Conservation (phyloP, 202 grass and related monocot species). For the Schoenoplectus tabernaemontani region DNA sequence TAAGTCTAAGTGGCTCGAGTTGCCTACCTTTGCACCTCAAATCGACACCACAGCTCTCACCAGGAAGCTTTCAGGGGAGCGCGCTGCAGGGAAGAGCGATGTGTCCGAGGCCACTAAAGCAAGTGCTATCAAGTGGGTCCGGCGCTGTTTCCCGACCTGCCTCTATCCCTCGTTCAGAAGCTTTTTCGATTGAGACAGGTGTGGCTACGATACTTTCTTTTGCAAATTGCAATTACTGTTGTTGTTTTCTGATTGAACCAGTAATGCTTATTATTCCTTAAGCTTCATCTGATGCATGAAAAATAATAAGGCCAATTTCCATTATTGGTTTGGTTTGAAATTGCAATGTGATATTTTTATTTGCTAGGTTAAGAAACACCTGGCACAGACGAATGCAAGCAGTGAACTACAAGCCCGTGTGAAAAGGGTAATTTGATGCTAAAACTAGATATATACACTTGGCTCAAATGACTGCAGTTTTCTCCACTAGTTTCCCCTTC, state of each 20-base stretch:
- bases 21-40: slow-evolving; percentile 50
- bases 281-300: background rate
- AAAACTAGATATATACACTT: background rate
- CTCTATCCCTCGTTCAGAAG: slow-evolving; percentile 57
- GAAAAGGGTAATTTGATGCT: slow-evolving; percentile 46
- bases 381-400: slow-evolving; percentile 10
- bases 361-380: slow-evolving; percentile 61
- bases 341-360: slow-evolving; percentile 1
- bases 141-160: slow-evolving; percentile 59
- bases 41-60: slow-evolving; percentile 39
- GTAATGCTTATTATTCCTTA: background rate
- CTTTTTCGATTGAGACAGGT: slow-evolving; percentile 80
- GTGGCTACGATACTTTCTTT: too few relatives aligned
- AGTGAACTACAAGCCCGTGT: slow-evolving; percentile 24
- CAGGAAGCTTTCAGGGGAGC: slow-evolving; percentile 31
- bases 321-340: background rate
- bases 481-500: background rate
- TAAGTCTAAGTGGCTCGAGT: slow-evolving; percentile 47
- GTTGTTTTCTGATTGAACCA: background rate
- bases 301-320: background rate
- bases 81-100: background rate
- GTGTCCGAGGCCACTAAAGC: background rate
- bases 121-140: slow-evolving; percentile 66
- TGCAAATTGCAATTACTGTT: too few relatives aligned
- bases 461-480: background rate